These are phyloP conservation scores for Dactylellina cionopaga DNA, from an alignment of 2,329 filamentous ascomycete species.

Conservation along the genomic window DNA sequence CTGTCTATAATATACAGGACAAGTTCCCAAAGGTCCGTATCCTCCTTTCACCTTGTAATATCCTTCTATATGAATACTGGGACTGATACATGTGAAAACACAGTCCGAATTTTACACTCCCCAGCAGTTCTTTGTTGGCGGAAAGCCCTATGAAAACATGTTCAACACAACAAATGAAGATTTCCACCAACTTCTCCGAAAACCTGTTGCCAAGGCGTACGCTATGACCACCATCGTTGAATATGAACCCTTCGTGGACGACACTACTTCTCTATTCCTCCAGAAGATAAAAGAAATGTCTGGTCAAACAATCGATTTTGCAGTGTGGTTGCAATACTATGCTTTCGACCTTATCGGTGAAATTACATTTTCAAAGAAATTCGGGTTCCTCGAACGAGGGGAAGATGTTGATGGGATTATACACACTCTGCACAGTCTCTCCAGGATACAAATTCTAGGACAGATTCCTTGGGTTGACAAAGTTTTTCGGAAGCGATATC, in stretches of 20 bases:
- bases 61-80: background rate
- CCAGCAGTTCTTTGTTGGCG: constrained; percentile 77
- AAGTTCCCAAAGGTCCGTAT: constrained; percentile 75
- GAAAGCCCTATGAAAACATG: constrained; percentile 74
- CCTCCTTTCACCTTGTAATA: background rate
- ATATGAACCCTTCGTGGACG: constrained; percentile 81
- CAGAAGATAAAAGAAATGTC: constrained; percentile 56
- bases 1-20: constrained; percentile 84
- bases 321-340: constrained; percentile 56
- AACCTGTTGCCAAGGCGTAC: constrained; percentile 79
- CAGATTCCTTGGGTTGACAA: constrained; percentile 49
- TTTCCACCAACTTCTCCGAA: constrained; percentile 78
- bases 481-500: constrained; percentile 31
- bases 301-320: constrained; percentile 57
- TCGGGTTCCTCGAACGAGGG: constrained; percentile 59
- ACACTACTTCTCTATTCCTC: constrained; percentile 68
- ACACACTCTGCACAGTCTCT: constrained; percentile 53
- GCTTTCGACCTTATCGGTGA: constrained; percentile 60
- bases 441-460: constrained; percentile 40
- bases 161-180: constrained; percentile 80
- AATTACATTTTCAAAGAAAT: constrained; percentile 58
- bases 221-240: constrained; percentile 79
- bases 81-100: constrained; percentile 1
- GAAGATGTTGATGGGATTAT: constrained; percentile 59
- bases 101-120: constrained; percentile 84